Percentiles rank a stretch among this genome's conserved stretches.
phyloP scores from a whole-genome alignment of 2,329 filamentous ascomycete genomes.

The Davidsoniella virescens region DNA sequence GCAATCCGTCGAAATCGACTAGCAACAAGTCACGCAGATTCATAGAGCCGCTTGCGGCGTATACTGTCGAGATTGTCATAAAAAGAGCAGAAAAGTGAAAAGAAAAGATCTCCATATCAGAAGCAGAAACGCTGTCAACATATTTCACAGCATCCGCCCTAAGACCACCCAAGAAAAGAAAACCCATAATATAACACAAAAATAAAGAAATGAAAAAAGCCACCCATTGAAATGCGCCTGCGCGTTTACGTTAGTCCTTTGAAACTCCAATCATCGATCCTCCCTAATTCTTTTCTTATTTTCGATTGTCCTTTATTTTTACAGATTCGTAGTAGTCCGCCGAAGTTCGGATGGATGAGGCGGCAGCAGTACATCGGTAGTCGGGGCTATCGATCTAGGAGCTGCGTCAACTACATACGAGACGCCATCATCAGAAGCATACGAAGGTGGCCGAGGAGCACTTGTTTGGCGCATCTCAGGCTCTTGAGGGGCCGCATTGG shows the following conservation, averaged over 20 bases:
- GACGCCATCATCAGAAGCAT: slow-evolving; percentile 59
- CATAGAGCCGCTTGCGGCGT: too few relatives aligned
- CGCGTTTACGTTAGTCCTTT: too few relatives aligned
- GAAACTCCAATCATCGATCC: too few relatives aligned
- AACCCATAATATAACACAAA: background rate
- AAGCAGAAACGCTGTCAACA: too few relatives aligned
- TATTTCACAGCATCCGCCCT: background rate
- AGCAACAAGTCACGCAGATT: too few relatives aligned
- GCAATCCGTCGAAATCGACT: too few relatives aligned
- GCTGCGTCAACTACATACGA: slow-evolving; percentile 54
- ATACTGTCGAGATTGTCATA: too few relatives aligned
- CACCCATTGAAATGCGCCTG: too few relatives aligned
- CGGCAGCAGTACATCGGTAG: slow-evolving; percentile 27
- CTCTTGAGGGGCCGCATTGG: slow-evolving; percentile 16
- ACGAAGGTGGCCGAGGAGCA: slow-evolving; percentile 50
- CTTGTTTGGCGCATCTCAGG: slow-evolving; percentile 17
- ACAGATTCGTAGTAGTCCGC: slow-evolving; percentile 9
- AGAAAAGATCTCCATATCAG: too few relatives aligned
- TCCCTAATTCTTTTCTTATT: too few relatives aligned
- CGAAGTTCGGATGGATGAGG: slow-evolving; percentile 33
- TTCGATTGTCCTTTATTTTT: background rate
- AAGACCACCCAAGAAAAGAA: background rate
- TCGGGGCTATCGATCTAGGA: slow-evolving; percentile 38
- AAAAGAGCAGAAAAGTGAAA: too few relatives aligned
- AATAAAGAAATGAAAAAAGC: too few relatives aligned